Evolutionary conservation across 208 protist species (phyloP), one percentile per base, ranked within the genome.

Genomic region (Leishmania amazonensis): DNA sequence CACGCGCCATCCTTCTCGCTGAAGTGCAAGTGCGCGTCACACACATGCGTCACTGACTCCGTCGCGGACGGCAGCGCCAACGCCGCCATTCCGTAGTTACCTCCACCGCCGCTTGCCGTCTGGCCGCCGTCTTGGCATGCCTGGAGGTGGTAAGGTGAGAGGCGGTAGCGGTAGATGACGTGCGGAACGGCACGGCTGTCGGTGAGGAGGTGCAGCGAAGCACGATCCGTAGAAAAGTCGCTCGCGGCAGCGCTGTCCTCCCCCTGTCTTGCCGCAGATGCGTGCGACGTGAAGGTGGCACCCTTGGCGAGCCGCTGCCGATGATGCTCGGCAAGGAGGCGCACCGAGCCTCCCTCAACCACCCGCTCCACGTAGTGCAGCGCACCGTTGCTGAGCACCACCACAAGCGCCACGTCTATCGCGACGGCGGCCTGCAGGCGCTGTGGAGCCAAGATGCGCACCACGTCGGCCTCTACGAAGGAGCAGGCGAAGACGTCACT

Each of bases 91-190:
- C 35, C 49, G 42, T 15, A 57, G 51, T 31, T 47, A 53, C 49
- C 53, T 3, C 49, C n/a, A 28, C 31, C 76, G 42, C 60, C 47
- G n/a, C 47, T 49, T 9, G 35, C 45, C n/a, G 28, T n/a, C 75
- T 60, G 40, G 38, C 53, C 42, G 47, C 42, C 8, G 70, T 62
- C 28, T n/a, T 79, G 57, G 11, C 53, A 58, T 2, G 72, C n/a
- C 80, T 83, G 11, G 28, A 89, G 45, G 47, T 64, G 70, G 45
- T 83, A 62, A 0, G 40, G 19, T 11, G 93, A 84, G 68, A 96
- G 89, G n/a, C 68, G 74, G 78, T 96, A 96, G 31, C 75, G 83
- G 77, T 94, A 96, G 64, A 91, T 38, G 11, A 96, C 89, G 71
- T 96, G 91, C 19, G 91, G 88, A 15, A 95, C 40, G 21, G 75